phyloP scores from a whole-genome alignment of 306 rosid genomes.

The Elaeagnus macrophylla region DNA sequence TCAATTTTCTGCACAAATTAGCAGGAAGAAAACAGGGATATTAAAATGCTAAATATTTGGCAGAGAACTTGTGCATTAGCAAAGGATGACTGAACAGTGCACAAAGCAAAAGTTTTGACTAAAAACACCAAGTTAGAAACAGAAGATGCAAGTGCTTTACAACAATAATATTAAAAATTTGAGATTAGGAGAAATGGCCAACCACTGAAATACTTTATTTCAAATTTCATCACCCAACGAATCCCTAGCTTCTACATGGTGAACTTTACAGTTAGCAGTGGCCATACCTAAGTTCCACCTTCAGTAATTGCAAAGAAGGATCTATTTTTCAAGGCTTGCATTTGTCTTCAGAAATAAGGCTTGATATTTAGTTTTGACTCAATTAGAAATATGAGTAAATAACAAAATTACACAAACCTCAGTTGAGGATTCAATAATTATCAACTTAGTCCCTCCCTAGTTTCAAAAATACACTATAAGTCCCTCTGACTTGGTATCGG shows the following conservation, averaged over 20 bases:
- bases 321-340: neutral
- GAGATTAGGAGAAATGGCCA: neutral
- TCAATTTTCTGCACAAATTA: slow-evolving; percentile 69
- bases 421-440: too few relatives aligned
- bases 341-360: neutral
- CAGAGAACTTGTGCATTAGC: neutral
- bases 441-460: too few relatives aligned
- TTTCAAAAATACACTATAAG: too few relatives aligned
- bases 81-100: slow-evolving; percentile 8
- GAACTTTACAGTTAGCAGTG: too few relatives aligned
- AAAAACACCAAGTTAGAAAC: neutral
- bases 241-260: too few relatives aligned
- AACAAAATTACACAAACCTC: neutral
- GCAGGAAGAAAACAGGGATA: slow-evolving; percentile 11
- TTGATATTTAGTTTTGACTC: neutral
- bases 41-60: slow-evolving; percentile 6
- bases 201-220: too few relatives aligned
- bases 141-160: neutral
- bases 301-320: neutral
- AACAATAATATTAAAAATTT: too few relatives aligned
- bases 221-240: too few relatives aligned
- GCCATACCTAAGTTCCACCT: neutral
- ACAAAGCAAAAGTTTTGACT: slow-evolving; percentile 1
- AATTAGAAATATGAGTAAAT: neutral
- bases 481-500: too few relatives aligned